phyloP scores from a whole-genome alignment of 495 filamentous ascomycete genomes.

The Aspergillus incahuasiensis region DNA sequence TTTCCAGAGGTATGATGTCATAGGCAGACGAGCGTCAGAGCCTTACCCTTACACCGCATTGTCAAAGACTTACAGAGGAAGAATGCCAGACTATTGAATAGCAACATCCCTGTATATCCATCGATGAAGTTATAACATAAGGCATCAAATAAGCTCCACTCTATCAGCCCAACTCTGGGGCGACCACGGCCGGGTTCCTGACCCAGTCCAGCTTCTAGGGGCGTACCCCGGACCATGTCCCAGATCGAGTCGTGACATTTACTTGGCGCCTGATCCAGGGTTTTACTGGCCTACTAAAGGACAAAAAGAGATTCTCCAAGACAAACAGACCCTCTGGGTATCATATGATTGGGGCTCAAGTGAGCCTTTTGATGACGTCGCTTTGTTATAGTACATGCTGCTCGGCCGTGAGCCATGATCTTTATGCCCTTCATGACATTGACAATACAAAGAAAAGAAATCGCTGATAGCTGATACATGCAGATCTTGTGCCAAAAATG shows the following conservation, averaged over 20 bases:
- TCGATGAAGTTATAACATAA: background rate
- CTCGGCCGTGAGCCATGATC: background rate
- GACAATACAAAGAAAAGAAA: background rate
- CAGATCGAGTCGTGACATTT: no score
- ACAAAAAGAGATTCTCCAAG: background rate
- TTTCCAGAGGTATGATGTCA: background rate
- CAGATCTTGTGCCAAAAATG: background rate
- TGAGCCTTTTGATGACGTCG: conserved; percentile 1
- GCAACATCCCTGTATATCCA: background rate
- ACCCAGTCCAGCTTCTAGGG: background rate
- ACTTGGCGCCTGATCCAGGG: conserved; percentile 8
- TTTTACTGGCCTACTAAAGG: background rate
- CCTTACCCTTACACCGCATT: background rate
- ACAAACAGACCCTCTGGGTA: background rate
- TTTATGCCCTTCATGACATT: conserved; percentile 3
- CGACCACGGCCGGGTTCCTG: conserved; percentile 16
- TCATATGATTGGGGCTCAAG: background rate
- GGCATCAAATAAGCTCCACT: conserved; percentile 10
- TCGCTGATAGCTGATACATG: conserved; percentile 1
- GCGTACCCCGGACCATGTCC: background rate
- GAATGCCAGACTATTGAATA: background rate
- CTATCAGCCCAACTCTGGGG: conserved; percentile 2
- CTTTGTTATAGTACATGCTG: conserved; percentile 8
- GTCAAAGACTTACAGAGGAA: background rate
- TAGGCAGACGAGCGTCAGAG: background rate